Evolutionary conservation across 352 stramenopile species (phyloP).

Genomic region (Phytophthora brassicae): DNA sequence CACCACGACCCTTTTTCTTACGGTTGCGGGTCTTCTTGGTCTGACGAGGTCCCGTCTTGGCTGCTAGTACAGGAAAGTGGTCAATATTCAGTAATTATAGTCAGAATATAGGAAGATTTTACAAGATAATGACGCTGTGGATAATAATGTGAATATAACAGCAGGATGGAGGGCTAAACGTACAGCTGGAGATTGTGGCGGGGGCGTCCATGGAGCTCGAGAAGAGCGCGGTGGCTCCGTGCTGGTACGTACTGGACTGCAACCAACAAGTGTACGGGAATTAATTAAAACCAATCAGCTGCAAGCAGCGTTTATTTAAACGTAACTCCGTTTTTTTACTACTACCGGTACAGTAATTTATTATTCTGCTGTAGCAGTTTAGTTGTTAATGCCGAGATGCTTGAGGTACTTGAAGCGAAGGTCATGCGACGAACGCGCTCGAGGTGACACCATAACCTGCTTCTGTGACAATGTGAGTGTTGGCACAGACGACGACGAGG

Average conservation of each 20-base stretch:
- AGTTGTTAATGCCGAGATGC: constrained; percentile 82
- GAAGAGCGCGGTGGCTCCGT: constrained; percentile 26
- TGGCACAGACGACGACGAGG: constrained; percentile 31
- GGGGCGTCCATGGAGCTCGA: constrained; percentile 26
- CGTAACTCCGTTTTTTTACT: too few relatives aligned
- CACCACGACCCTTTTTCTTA: constrained; percentile 36
- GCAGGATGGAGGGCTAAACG: constrained; percentile 14
- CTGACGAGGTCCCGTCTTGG: constrained; percentile 12
- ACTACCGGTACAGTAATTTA: too few relatives aligned
- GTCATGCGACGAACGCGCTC: constrained; percentile 66
- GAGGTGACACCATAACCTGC: constrained; percentile 74
- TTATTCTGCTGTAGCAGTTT: constrained; percentile 7
- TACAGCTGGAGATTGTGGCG: constrained; percentile 19
- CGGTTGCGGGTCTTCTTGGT: constrained; percentile 35
- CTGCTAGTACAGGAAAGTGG: constrained; percentile 10
- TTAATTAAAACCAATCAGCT: constrained; percentile 5
- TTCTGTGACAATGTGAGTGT: constrained; percentile 60
- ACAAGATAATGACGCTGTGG: neutral
- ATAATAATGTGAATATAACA: neutral
- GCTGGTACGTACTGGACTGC: constrained; percentile 11
- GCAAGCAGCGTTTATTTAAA: too few relatives aligned
- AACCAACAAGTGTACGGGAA: constrained; percentile 14
- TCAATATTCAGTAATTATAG: neutral
- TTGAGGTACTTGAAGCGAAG: constrained; percentile 90
- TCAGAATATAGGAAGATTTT: constrained; percentile 2